Percentiles rank a stretch among this genome's conserved stretches.
Evolutionary conservation across 2,329 filamentous ascomycete genomes (phyloP).

Genomic region (Pseudocercospora ulei): DNA sequence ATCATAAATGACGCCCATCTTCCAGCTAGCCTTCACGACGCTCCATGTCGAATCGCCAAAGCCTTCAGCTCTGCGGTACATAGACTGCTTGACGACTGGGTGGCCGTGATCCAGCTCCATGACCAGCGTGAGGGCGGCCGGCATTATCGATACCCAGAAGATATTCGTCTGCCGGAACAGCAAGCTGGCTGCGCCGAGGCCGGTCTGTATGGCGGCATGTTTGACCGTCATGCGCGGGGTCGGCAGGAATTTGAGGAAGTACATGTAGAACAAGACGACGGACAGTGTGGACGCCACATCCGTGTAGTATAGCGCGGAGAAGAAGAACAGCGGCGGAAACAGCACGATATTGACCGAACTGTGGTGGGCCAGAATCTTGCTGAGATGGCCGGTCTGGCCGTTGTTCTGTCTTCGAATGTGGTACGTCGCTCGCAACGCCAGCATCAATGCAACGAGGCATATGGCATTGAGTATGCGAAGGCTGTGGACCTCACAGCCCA

Average conservation of each 20-base stretch:
- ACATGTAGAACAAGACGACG: constrained; percentile 60
- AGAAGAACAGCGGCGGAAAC: constrained; percentile 91
- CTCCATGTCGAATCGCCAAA: constrained; percentile 29
- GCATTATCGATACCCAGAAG: constrained; percentile 80
- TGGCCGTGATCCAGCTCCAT: constrained; percentile 47
- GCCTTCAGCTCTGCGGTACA: constrained; percentile 27
- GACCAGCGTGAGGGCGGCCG: constrained; percentile 45
- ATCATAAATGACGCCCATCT: constrained; percentile 43
- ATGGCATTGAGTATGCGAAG: constrained; percentile 37
- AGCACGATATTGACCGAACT: constrained; percentile 69
- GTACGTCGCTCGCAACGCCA: constrained; percentile 26
- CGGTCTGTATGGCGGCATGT: constrained; percentile 32
- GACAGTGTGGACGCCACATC: constrained; percentile 72
- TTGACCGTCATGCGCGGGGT: constrained; percentile 19
- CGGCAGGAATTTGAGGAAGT: constrained; percentile 36
- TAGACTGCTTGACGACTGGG: constrained; percentile 38
- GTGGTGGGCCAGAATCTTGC: constrained; percentile 33
- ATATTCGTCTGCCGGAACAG: constrained; percentile 89
- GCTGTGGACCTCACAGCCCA: constrained; percentile 36
- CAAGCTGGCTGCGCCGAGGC: constrained; percentile 57
- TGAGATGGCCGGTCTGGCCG: constrained; percentile 12
- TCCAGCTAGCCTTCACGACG: constrained; percentile 33
- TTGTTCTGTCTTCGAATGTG: constrained; percentile 22
- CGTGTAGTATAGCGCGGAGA: constrained; percentile 89
- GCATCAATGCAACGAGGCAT: constrained; percentile 34